Conservation (phyloP, 1,284 basidiomycete genomes). For the Cutaneotrichosporon mucoides region DNA sequence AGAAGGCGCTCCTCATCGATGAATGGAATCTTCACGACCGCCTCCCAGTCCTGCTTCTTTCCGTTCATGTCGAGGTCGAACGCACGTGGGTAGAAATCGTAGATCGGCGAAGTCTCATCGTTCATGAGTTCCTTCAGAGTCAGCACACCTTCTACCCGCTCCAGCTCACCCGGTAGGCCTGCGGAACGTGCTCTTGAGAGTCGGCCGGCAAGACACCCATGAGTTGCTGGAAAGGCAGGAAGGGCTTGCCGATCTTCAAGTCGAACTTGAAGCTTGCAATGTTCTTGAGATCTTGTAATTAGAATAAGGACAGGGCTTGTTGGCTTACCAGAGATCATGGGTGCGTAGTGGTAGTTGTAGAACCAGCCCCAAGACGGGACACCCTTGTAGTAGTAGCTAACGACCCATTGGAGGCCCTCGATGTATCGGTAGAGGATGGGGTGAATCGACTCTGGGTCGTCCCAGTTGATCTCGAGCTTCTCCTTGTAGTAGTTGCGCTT, state of each 20-base stretch:
- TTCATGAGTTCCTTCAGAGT: conserved; percentile 76
- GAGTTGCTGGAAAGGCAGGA: conserved; percentile 91
- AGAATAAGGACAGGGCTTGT: background rate
- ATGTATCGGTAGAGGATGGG: conserved; percentile 74
- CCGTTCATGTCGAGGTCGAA: conserved; percentile 96
- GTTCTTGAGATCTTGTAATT: conserved; percentile 64
- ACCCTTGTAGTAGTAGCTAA: conserved; percentile 97
- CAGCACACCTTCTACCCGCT: background rate
- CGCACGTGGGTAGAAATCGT: conserved; percentile 88
- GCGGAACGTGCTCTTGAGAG: conserved; percentile 80
- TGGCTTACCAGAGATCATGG: conserved; percentile 76
- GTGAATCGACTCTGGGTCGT: conserved; percentile 60
- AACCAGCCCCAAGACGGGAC: conserved; percentile 99
- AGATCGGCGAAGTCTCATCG: conserved; percentile 76
- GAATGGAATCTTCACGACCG: conserved; percentile 97
- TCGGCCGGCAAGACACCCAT: conserved; percentile 96
- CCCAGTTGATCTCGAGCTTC: conserved; percentile 75
- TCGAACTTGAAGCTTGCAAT: conserved; percentile 75
- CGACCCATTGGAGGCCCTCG: conserved; percentile 96
- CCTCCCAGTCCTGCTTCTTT: conserved; percentile 99
- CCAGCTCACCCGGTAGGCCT: conserved; percentile 66
- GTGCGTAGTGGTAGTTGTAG: conserved; percentile 96
- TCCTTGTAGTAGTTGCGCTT: conserved; percentile 87
- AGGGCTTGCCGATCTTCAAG: conserved; percentile 83
- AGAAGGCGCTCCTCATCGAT: conserved; percentile 81